Evolutionary conservation across 352 stramenopile species (phyloP).

Genomic region (Pythium pyrilobum): DNA sequence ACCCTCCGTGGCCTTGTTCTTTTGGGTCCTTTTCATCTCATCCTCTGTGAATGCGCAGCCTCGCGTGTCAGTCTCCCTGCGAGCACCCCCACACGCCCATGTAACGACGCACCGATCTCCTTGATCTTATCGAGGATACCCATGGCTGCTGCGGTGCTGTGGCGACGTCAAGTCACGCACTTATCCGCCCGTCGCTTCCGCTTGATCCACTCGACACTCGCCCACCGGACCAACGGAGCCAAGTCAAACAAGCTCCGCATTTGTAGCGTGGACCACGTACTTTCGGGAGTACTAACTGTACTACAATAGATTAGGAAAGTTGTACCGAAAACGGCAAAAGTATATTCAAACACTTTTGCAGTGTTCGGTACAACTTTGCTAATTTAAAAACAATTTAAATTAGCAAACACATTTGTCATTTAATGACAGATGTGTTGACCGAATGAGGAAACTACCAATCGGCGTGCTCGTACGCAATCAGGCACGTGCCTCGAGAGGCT

Average conservation of each 20-base stretch:
- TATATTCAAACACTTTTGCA: too few species aligned
- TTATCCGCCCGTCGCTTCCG: conserved; percentile 6
- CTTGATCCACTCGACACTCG: not conserved
- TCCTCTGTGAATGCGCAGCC: conserved; percentile 52
- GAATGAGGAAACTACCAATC: too few species aligned
- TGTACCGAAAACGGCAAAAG: too few species aligned
- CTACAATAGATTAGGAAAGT: too few species aligned
- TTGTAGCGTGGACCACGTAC: conserved; percentile 15
- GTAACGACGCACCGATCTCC: conserved; percentile 78
- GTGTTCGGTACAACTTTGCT: too few species aligned
- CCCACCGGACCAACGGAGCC: conserved; percentile 3
- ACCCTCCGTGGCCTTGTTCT: conserved; percentile 95
- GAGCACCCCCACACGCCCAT: not conserved
- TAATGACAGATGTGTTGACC: too few species aligned
- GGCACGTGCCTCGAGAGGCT: conserved; percentile 4
- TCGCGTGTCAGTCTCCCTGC: not conserved
- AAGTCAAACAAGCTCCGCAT: not conserved
- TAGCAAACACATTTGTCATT: too few species aligned
- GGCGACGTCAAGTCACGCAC: not conserved
- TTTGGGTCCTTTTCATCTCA: conserved; percentile 97
- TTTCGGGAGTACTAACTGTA: not conserved
- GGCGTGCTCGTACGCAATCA: not conserved
- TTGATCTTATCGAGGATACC: conserved; percentile 93
- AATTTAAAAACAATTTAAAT: too few species aligned
- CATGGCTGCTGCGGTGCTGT: conserved; percentile 48